Evolutionary conservation across 2,329 filamentous ascomycete genomes (phyloP).

Genomic region (Mycogone perniciosa): DNA sequence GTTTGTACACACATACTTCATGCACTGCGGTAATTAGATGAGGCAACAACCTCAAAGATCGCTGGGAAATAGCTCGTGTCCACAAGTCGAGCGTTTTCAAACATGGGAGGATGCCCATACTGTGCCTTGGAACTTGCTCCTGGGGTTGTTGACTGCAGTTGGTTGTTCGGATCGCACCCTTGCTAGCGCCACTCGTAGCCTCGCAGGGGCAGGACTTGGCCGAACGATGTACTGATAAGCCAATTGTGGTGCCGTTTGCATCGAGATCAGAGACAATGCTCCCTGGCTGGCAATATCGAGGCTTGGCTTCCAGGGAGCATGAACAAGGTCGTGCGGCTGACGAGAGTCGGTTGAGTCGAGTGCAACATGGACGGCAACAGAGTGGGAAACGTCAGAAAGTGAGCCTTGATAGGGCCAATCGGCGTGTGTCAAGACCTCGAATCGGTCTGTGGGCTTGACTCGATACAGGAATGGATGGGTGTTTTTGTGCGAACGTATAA

Average conservation of each 20-base stretch:
- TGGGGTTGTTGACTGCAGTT: too few relatives aligned
- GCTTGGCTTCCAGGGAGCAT: background rate
- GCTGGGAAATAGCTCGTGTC: background rate
- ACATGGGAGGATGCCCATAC: too few relatives aligned
- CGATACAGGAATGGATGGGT: background rate
- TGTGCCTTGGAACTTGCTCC: too few relatives aligned
- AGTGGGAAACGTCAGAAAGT: background rate
- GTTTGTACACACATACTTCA: too few relatives aligned
- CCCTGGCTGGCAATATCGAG: conserved; percentile 2
- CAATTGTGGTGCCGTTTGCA: background rate
- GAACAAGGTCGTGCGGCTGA: background rate
- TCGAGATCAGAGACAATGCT: background rate
- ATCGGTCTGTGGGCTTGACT: background rate
- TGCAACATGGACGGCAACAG: too few relatives aligned
- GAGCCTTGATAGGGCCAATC: too few relatives aligned
- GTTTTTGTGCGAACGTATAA: too few relatives aligned
- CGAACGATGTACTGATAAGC: conserved; percentile 12
- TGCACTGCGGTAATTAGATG: background rate
- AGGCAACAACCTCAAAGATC: background rate
- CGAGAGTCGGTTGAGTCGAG: background rate
- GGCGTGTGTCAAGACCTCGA: background rate
- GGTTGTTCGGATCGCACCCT: background rate
- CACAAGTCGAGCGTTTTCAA: too few relatives aligned
- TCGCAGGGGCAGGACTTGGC: conserved; percentile 11
- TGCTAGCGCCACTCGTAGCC: conserved; percentile 10